Evolutionary conservation across 1,284 basidiomycete species (phyloP).

Genomic region (Cryptococcus sp.): DNA sequence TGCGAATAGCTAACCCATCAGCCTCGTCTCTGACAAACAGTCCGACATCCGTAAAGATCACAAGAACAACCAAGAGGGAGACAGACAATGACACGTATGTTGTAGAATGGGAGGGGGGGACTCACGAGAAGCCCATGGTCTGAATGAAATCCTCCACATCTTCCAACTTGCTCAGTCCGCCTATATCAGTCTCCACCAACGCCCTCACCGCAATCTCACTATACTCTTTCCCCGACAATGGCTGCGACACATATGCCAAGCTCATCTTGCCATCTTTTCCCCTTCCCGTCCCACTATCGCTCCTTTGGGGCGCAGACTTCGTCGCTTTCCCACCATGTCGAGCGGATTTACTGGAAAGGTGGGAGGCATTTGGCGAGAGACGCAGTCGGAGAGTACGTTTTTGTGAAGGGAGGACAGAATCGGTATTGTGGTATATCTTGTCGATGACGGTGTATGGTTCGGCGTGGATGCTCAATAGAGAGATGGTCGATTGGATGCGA

Average conservation of each 20-base stretch:
- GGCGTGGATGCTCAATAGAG: slow-evolving; percentile 4
- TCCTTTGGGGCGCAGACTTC: no score
- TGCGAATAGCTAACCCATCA: slow-evolving; percentile 29
- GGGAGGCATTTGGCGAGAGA: no score
- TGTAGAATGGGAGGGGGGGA: slow-evolving; percentile 1
- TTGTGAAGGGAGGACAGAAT: slow-evolving; percentile 30
- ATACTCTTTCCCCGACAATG: slow-evolving; percentile 33
- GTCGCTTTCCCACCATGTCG: no score
- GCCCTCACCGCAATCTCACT: slow-evolving; percentile 32
- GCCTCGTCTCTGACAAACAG: no score
- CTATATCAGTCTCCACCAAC: slow-evolving; percentile 27
- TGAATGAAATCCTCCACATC: slow-evolving; percentile 36
- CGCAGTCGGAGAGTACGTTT: slow-evolving; percentile 22
- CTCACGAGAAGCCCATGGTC: slow-evolving; percentile 35
- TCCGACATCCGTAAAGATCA: neutral
- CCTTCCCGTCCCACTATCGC: neutral
- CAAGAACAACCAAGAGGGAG: neutral
- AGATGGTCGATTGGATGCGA: neutral
- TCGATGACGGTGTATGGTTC: slow-evolving; percentile 15
- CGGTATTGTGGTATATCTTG: slow-evolving; percentile 25
- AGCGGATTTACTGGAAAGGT: no score
- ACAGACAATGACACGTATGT: neutral
- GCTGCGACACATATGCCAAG: slow-evolving; percentile 28
- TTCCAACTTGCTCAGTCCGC: slow-evolving; percentile 11
- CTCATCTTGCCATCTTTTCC: slow-evolving; percentile 3